Base-by-base conservation (phyloP, 768 basidiomycete genomes). In the Thelephora ganbajun region DNA sequence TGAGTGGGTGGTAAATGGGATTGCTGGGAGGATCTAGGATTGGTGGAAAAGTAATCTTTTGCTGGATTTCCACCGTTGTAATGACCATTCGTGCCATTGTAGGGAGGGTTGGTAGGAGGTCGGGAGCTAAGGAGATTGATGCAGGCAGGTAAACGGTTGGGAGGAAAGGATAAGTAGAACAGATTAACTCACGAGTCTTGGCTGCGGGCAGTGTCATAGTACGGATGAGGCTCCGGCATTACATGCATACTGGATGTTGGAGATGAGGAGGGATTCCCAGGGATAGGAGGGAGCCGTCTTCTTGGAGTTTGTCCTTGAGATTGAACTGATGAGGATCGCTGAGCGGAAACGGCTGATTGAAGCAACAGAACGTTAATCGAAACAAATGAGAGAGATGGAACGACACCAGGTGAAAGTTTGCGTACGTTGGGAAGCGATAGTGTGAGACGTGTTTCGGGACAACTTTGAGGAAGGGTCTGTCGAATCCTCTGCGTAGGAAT, bases 21-120 rank as follows among this genome's bases (percentile, higher is more conserved):
- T 52, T 56, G 48, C 53, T 54, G 14, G 51, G 52, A 5, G 54
- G 53, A 6, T 50, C 57, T 42, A 53, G 6, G 48, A 39, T 37
- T 43, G 46, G 33, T 16, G 46, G 30, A 41, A 30, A 30, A 30
- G 26, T 52, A 53, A 3, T 41, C 43, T 14, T 18, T 41, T 41
- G 12, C 9, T 18, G 39, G 39, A 14, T 14, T 14, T 22, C 39
- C 39, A 41, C 39, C 12, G 22, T 22, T 41, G 14, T 41, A 41
- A 41, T 41, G 14, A 11, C 39, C 39, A 14, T 41, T 41, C 39
- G 12, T 18, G 22, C 39, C 39, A 2, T 9, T 16, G 12, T 41
- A 16, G 39, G 39, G 14, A 41, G 16, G 1, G 2, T 18, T 30
- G 39, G 16, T 16, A 14, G 18, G 4, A 16, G 12, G 16, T 41